Conservation (phyloP, 1,284 basidiomycete species). For the Vanrija humicola region DNA sequence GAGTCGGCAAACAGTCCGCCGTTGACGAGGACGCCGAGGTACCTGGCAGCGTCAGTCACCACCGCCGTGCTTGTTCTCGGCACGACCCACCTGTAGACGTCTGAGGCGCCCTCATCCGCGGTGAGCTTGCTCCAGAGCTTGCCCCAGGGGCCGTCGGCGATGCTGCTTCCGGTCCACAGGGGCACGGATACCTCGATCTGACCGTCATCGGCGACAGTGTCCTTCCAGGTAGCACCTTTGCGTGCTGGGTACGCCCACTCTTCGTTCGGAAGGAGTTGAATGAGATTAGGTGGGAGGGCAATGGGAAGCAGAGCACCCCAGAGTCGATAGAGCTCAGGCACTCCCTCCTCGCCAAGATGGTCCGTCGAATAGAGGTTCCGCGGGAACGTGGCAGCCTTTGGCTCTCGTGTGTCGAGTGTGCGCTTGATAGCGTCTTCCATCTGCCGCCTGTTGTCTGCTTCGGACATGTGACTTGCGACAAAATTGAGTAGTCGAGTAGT, state of each 20-base stretch:
- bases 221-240: conserved; percentile 22
- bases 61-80: neutral
- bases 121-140: conserved; percentile 28
- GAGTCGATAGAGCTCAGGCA: conserved; percentile 24
- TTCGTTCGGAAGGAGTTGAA: conserved; percentile 6
- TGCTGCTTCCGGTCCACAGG: conserved; percentile 21
- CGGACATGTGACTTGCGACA: conserved; percentile 6
- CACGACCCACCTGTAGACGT: conserved; percentile 29
- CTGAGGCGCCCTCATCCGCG: conserved; percentile 24
- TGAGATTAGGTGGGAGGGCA: conserved; percentile 1
- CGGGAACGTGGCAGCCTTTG: conserved; percentile 4
- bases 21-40: conserved; percentile 31
- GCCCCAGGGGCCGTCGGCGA: conserved; percentile 3
- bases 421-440: conserved; percentile 11
- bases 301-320: conserved; percentile 26
- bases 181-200: conserved; percentile 23
- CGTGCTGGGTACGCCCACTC: conserved; percentile 15
- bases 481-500: conserved; percentile 15
- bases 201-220: conserved; percentile 22
- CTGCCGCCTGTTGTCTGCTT: conserved; percentile 1
- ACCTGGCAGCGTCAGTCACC: conserved; percentile 15
- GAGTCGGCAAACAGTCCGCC: conserved; percentile 40
- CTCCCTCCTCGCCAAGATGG: conserved; percentile 18
- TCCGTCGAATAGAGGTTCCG: conserved; percentile 14
- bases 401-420: conserved; percentile 11